phyloP scores from a whole-genome alignment of 1,284 basidiomycete genomes.

The Ustilago hordei region DNA sequence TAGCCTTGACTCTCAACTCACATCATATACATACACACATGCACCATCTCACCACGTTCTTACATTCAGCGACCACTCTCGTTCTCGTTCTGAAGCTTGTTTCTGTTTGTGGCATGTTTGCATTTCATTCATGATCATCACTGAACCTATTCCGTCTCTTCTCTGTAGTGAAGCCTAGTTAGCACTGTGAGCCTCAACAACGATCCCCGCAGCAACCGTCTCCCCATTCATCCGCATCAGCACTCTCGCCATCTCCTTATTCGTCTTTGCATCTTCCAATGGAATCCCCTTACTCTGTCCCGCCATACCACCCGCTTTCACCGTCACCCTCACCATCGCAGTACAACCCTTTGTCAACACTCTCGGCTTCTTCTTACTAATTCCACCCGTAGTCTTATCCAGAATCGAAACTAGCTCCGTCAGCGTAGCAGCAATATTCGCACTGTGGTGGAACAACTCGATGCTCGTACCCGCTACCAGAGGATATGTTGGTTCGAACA shows the following conservation, averaged over 20 bases:
- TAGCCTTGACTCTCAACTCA: slow-evolving; percentile 5
- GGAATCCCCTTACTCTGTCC: slow-evolving; percentile 57
- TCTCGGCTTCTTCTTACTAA: slow-evolving; percentile 80
- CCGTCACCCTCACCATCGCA: slow-evolving; percentile 82
- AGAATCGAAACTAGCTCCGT: slow-evolving; percentile 81
- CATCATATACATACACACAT: neutral
- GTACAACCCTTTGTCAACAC: slow-evolving; percentile 85
- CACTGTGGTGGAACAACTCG: slow-evolving; percentile 88
- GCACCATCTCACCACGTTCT: neutral
- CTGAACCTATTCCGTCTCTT: neutral
- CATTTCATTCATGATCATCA: neutral
- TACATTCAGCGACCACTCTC: neutral
- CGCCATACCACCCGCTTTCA: slow-evolving; percentile 49
- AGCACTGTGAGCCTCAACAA: slow-evolving; percentile 51
- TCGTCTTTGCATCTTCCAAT: slow-evolving; percentile 82
- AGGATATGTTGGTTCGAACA: slow-evolving; percentile 91
- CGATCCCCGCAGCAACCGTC: slow-evolving; percentile 88
- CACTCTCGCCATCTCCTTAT: slow-evolving; percentile 96
- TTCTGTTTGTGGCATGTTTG: neutral
- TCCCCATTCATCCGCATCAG: slow-evolving; percentile 88
- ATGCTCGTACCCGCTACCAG: slow-evolving; percentile 88
- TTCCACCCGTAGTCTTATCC: slow-evolving; percentile 81
- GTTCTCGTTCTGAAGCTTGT: neutral
- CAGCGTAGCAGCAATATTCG: slow-evolving; percentile 88
- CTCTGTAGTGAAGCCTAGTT: neutral